Evolutionary conservation across 1,284 basidiomycete species (phyloP).

Genomic region (Sporisorium graminicola): DNA sequence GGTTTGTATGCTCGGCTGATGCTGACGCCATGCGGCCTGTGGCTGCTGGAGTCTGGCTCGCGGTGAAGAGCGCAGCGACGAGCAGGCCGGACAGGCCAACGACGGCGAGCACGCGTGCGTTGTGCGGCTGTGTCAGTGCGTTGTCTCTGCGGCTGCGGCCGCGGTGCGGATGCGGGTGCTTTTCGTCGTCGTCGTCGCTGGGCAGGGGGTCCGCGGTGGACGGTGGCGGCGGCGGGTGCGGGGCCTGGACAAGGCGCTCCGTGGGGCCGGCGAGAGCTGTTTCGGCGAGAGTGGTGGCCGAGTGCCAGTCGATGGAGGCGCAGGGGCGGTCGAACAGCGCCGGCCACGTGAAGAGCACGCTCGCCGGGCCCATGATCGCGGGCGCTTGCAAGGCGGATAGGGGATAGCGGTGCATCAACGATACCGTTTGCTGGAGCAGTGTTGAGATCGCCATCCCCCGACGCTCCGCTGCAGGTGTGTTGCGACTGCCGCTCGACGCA

Average conservation of each 20-base stretch:
- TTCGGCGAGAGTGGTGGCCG: conserved; percentile 2
- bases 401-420: conserved; percentile 25
- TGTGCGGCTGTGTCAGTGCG: background rate
- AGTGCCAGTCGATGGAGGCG: conserved; percentile 9
- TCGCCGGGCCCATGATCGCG: conserved; percentile 44
- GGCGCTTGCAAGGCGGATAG: conserved; percentile 24
- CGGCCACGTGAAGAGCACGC: conserved; percentile 57
- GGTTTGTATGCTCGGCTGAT: conserved; percentile 21
- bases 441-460: conserved; percentile 6
- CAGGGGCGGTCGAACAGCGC: conserved; percentile 12
- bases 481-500: no score
- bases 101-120: conserved; percentile 32
- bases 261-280: conserved; percentile 19
- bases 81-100: conserved; percentile 42
- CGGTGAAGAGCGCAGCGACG: conserved; percentile 35
- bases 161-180: no score
- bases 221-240: conserved; percentile 26
- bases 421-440: conserved; percentile 23
- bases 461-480: background rate
- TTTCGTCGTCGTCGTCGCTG: conserved; percentile 1
- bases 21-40: no score
- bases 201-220: background rate
- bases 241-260: conserved; percentile 31
- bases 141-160: background rate
- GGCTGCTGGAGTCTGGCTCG: conserved; percentile 5